These are phyloP conservation scores for Oenanthe sinensis DNA, from an alignment of 129 eudicot genomes.

Conservation along the genomic window DNA sequence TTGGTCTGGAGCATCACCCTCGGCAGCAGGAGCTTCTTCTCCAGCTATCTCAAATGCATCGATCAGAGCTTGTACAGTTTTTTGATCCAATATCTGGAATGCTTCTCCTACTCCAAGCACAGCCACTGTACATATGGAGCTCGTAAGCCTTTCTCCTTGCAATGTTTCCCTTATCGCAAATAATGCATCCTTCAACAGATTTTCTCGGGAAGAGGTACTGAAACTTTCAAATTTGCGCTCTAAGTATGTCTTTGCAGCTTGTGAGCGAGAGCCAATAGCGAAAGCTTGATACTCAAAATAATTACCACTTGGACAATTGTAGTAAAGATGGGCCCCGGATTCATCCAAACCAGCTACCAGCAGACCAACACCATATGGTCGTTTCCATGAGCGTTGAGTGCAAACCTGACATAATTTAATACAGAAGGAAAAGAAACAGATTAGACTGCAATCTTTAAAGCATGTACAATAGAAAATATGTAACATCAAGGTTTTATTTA, in stretches of 20 bases:
- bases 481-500: too few species aligned
- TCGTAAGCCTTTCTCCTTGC: slow-evolving; percentile 79
- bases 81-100: slow-evolving; percentile 59
- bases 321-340: slow-evolving; percentile 92
- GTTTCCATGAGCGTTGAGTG: slow-evolving; percentile 53
- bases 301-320: slow-evolving; percentile 94
- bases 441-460: neutral
- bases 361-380: slow-evolving; percentile 31
- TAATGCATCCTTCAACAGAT: slow-evolving; percentile 76
- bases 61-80: slow-evolving; percentile 61
- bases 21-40: slow-evolving; percentile 56
- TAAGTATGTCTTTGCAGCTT: slow-evolving; percentile 91
- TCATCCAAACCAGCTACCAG: slow-evolving; percentile 89
- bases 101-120: slow-evolving; percentile 60
- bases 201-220: slow-evolving; percentile 55
- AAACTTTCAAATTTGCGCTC: slow-evolving; percentile 79
- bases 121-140: slow-evolving; percentile 23
- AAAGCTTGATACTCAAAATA: slow-evolving; percentile 96
- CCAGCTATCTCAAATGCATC: slow-evolving; percentile 65
- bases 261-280: slow-evolving; percentile 93
- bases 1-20: slow-evolving; percentile 24
- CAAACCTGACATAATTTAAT: slow-evolving; percentile 49
- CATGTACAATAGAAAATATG: neutral
- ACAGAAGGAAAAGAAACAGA: slow-evolving; percentile 6
- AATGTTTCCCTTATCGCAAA: slow-evolving; percentile 91